Conservation (phyloP, 345 rosid genomes). For the Luvunga scandens region DNA sequence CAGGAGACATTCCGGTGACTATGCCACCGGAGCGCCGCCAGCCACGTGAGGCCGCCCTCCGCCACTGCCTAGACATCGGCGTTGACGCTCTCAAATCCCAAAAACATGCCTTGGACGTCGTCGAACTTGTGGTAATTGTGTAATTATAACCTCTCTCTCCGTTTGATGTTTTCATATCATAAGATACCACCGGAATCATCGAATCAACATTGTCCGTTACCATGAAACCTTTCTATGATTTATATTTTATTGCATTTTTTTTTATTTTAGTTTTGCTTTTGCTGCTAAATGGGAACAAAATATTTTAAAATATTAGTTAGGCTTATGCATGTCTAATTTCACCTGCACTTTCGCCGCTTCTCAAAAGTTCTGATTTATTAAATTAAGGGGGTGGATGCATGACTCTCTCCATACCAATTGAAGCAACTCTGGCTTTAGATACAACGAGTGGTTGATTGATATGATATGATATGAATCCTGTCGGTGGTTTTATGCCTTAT, state of each 20-base stretch:
- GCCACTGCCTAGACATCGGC: constrained; percentile 82
- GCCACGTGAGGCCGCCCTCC: constrained; percentile 77
- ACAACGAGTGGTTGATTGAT: background rate
- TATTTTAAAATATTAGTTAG: no score
- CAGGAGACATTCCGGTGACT: constrained; percentile 61
- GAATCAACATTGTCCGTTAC: background rate
- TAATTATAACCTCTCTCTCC: background rate
- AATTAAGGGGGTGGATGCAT: no score
- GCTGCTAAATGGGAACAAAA: background rate
- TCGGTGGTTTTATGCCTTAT: background rate
- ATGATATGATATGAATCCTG: background rate
- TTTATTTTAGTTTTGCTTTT: background rate
- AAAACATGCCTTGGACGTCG: constrained; percentile 71
- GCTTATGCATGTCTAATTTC: no score
- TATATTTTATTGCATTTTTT: background rate
- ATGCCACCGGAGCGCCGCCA: constrained; percentile 58
- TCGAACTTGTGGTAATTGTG: constrained; percentile 75
- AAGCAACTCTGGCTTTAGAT: background rate
- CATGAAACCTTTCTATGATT: background rate
- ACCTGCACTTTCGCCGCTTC: background rate
- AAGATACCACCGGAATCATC: background rate
- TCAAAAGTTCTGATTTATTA: background rate
- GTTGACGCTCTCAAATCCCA: constrained; percentile 71
- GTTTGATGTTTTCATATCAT: background rate
- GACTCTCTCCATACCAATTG: background rate